Evolutionary conservation across 2,329 filamentous ascomycete genomes (phyloP).

Genomic region (Beauveria varroae): DNA sequence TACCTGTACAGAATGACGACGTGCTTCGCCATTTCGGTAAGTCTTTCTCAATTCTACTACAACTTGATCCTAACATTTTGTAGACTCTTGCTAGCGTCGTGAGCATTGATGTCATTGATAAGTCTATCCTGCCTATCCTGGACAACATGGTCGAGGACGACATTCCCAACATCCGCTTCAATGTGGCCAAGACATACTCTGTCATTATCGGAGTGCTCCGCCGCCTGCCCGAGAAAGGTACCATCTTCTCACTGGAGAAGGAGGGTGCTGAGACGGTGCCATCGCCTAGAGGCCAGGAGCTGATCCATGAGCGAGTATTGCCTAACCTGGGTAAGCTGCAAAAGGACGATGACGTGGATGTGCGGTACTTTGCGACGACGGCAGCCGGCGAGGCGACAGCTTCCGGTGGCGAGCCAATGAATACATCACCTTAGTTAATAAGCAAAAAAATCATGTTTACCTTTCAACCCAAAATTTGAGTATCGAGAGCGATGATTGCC

Average conservation of each 20-base stretch:
- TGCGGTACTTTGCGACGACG: conserved; percentile 93
- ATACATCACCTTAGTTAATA: conserved; percentile 53
- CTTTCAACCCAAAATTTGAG: conserved; percentile 7
- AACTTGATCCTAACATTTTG: conserved; percentile 16
- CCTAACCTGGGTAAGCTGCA: conserved; percentile 92
- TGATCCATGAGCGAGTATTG: conserved; percentile 80
- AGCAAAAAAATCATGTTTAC: conserved; percentile 17
- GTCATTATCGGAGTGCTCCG: conserved; percentile 87
- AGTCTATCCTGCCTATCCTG: conserved; percentile 91
- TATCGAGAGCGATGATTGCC: conserved; percentile 1
- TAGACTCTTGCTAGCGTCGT: conserved; percentile 92
- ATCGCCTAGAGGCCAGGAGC: conserved; percentile 64
- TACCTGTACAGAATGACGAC: conserved; percentile 99
- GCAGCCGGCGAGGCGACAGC: conserved; percentile 57
- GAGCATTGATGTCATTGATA: conserved; percentile 85
- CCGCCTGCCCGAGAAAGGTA: conserved; percentile 81
- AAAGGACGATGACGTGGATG: conserved; percentile 95
- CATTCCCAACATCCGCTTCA: conserved; percentile 98
- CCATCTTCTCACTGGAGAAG: conserved; percentile 78
- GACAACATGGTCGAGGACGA: conserved; percentile 89
- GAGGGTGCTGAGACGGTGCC: conserved; percentile 54
- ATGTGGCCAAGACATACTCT: conserved; percentile 95
- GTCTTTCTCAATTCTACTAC: conserved; percentile 27
- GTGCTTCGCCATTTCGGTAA: conserved; percentile 97
- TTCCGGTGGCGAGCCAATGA: conserved; percentile 52